A percentile compares a stretch with the other conserved stretches of the same genome.
phyloP scores from a whole-genome alignment of 352 stramenopile genomes.

The Sclerospora graminicola region DNA sequence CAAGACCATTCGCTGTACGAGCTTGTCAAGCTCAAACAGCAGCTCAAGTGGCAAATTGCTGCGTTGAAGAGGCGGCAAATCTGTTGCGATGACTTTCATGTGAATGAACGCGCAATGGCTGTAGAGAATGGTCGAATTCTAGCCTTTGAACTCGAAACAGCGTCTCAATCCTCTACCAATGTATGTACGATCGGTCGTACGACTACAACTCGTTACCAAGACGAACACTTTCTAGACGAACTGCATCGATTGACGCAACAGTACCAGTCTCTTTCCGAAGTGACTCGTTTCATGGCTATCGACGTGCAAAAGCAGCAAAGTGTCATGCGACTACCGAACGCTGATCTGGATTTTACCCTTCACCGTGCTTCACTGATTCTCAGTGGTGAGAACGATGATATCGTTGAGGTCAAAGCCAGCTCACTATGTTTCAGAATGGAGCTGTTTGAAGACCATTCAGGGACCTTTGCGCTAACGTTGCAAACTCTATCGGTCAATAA shows the following conservation, averaged over 20 bases:
- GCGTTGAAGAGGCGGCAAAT: slow-evolving; percentile 43
- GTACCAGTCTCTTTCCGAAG: slow-evolving; percentile 30
- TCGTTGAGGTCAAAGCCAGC: slow-evolving; percentile 49
- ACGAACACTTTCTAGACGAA: slow-evolving; percentile 37
- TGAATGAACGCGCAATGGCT: slow-evolving; percentile 31
- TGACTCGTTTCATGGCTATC: slow-evolving; percentile 26
- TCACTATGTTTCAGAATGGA: slow-evolving; percentile 51
- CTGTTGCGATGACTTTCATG: slow-evolving; percentile 44
- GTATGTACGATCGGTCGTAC: too few relatives aligned
- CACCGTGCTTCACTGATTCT: slow-evolving; percentile 50
- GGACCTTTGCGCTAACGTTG: slow-evolving; percentile 45
- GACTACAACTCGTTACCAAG: too few relatives aligned
- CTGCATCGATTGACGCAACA: slow-evolving; percentile 34
- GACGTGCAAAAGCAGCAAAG: slow-evolving; percentile 27
- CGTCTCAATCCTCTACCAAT: slow-evolving; percentile 13
- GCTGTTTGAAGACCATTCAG: slow-evolving; percentile 63
- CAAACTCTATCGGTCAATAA: slow-evolving; percentile 53
- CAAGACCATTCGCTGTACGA: slow-evolving; percentile 32
- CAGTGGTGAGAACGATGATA: slow-evolving; percentile 46
- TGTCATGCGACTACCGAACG: slow-evolving; percentile 35
- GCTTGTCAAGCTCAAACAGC: slow-evolving; percentile 32
- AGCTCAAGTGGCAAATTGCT: too few relatives aligned
- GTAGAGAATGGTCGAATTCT: slow-evolving; percentile 26
- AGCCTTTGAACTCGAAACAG: slow-evolving; percentile 35
- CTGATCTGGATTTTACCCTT: slow-evolving; percentile 54